Evolutionary conservation across 1,139 yeast species (phyloP), one percentile per base, ranked within the genome.

Genomic region (Pichia sp.): DNA sequence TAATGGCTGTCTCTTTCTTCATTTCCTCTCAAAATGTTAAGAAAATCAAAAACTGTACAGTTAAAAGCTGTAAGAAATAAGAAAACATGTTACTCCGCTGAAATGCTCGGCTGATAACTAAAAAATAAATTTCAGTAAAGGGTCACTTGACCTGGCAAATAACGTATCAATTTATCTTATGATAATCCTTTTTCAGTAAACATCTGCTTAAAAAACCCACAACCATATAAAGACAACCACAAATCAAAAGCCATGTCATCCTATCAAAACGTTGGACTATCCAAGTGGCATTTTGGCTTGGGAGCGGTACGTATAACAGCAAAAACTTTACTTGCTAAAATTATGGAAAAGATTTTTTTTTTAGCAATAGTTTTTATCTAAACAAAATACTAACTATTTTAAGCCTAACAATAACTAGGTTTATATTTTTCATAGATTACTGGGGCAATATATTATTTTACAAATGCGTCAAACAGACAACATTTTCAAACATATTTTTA

Each of bases 381-480:
- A 9, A 8, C 3, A 28, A n/a, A 40, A 33, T 39, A 42, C 27
- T 18, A 18, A 18, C 18, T 18, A 18, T 18, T 18, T n/a, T 18
- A 18, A 18, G 18, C 27, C 52, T 53, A 39, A 53, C 56, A 25
- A 5, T 37, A 28, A 28, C n/a, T 37, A 11, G 25, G 11, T 28
- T 6, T 30, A 28, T 35, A 25, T 35, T 18, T 36, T 7, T n/a
- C 34, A 39, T 28, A 53, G 56, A 10, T 51, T 25, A 47, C 56
- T 3, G 56, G 53, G 11, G 52, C 51, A 8, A 42, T 56, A 34
- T 48, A 55, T 34, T 61, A 58, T 41, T 50, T 60, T 33, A 54
- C 59, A 4, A 59, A 62, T 28, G 48, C 58, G n/a, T 47, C 58
- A 27, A 48, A 56, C 11, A 50, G 49, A 38, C 44, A 48, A 25